A percentile compares a stretch with the other conserved stretches of the same genome.
phyloP scores from a whole-genome alignment of 2,329 filamentous ascomycete genomes.

The Cadophora luteo-olivacea region DNA sequence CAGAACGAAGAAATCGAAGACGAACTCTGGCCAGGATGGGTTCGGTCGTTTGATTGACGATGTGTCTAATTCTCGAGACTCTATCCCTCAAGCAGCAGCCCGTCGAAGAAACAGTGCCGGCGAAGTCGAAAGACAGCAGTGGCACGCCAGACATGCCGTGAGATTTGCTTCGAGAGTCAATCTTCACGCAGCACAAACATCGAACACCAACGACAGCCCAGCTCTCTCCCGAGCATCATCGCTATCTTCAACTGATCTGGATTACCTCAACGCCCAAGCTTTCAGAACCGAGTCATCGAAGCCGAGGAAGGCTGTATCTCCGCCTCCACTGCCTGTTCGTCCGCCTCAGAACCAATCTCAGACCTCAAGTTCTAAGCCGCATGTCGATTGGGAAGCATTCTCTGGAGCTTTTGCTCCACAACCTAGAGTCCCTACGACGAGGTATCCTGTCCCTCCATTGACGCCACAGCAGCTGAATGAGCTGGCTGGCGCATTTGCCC shows the following conservation, averaged over 20 bases:
- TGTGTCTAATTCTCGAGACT: background rate
- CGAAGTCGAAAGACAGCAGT: background rate
- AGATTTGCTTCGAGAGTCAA: constrained; percentile 7
- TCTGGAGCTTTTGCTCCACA: constrained; percentile 11
- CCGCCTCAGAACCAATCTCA: background rate
- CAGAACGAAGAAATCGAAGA: background rate
- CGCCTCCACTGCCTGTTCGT: background rate
- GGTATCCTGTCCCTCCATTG: background rate
- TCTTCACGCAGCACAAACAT: background rate
- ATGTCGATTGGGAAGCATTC: constrained; percentile 6
- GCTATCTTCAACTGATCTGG: constrained; percentile 7
- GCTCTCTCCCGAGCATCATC: constrained; percentile 3
- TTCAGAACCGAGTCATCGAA: background rate
- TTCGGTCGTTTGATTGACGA: constrained; percentile 7
- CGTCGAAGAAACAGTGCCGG: constrained; percentile 9
- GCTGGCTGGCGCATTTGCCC: background rate
- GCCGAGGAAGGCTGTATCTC: background rate
- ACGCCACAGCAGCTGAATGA: constrained; percentile 6
- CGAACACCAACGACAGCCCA: background rate
- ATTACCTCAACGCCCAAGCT: constrained; percentile 10
- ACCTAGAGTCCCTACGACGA: background rate
- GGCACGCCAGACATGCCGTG: background rate
- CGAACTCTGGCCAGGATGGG: background rate
- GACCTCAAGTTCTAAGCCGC: background rate
- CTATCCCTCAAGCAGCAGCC: background rate